Conservation (phyloP, 768 basidiomycete species). For the Boletus vermiculosoides region DNA sequence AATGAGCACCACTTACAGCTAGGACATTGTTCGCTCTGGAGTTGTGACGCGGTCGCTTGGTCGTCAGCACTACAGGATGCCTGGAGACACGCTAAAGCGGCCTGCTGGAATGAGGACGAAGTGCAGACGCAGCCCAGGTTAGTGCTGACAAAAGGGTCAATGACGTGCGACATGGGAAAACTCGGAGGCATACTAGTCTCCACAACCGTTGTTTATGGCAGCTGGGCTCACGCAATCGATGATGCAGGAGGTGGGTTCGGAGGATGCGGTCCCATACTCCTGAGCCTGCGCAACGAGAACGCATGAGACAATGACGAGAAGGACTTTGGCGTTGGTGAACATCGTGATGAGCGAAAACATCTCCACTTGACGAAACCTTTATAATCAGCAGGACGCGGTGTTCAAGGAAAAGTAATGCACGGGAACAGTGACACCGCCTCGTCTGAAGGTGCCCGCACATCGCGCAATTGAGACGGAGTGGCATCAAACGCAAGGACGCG, state of each 20-base stretch:
- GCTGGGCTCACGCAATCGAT: slow-evolving; percentile 7
- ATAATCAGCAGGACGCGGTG: neutral
- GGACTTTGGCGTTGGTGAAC: slow-evolving; percentile 18
- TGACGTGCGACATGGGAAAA: neutral
- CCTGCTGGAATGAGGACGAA: slow-evolving; percentile 36
- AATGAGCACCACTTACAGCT: slow-evolving; percentile 10
- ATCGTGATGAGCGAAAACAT: neutral
- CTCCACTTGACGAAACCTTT: neutral
- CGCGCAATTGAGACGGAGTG: neutral
- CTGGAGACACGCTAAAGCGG: slow-evolving; percentile 34
- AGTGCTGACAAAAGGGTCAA: slow-evolving; percentile 28
- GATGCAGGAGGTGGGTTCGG: slow-evolving; percentile 11
- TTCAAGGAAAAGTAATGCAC: slow-evolving; percentile 4
- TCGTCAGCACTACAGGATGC: slow-evolving; percentile 36
- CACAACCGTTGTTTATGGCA: neutral
- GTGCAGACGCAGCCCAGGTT: slow-evolving; percentile 41
- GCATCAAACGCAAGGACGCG: neutral
- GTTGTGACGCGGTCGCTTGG: slow-evolving; percentile 23
- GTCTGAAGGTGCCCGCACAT: neutral
- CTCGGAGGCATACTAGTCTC: slow-evolving; percentile 12
- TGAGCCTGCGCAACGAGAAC: slow-evolving; percentile 22
- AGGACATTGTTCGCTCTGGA: slow-evolving; percentile 35
- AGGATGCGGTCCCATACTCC: neutral
- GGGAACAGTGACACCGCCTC: neutral
- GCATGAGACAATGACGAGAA: slow-evolving; percentile 14